These are phyloP conservation scores for Clonostachys sp. DNA, from an alignment of 2,329 filamentous ascomycete genomes.

Conservation along the genomic window DNA sequence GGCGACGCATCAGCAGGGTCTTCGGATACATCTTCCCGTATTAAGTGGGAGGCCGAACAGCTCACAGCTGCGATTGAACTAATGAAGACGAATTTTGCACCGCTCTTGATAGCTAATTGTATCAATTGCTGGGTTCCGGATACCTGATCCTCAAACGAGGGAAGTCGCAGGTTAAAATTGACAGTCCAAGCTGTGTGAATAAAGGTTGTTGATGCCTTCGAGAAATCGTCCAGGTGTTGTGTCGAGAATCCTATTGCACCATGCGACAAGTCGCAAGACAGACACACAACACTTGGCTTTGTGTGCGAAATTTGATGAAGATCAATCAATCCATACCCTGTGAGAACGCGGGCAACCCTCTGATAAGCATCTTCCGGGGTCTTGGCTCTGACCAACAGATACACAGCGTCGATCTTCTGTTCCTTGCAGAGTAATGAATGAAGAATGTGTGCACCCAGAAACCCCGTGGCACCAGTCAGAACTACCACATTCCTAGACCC, in stretches of 20 bases:
- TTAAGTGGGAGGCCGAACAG: conserved; percentile 16
- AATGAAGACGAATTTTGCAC: conserved; percentile 38
- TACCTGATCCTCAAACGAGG: conserved; percentile 45
- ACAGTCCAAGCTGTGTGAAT: conserved; percentile 51
- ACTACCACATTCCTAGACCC: conserved; percentile 15
- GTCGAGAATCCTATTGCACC: too few species aligned
- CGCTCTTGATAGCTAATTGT: conserved; percentile 16
- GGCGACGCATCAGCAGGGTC: conserved; percentile 17
- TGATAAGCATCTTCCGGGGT: too few species aligned
- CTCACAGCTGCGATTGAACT: conserved; percentile 42
- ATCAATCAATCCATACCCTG: too few species aligned
- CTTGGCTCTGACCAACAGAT: too few species aligned
- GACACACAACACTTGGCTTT: conserved; percentile 2
- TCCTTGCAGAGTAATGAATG: conserved; percentile 1
- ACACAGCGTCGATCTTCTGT: too few species aligned
- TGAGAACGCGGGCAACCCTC: too few species aligned
- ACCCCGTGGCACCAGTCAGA: conserved; percentile 62
- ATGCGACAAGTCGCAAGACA: conserved; percentile 5
- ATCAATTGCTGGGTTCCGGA: conserved; percentile 37
- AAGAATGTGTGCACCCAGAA: conserved; percentile 54
- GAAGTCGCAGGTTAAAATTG: conserved; percentile 48
- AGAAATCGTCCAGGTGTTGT: too few species aligned
- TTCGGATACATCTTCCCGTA: conserved; percentile 20
- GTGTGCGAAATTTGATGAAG: too few species aligned
- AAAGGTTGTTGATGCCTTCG: conserved; percentile 10